Percentiles rank a stretch among this genome's conserved stretches.
These are phyloP conservation scores for Hymenoscyphus salicellus DNA, from an alignment of 2,329 filamentous ascomycete species.

Conservation along the genomic window DNA sequence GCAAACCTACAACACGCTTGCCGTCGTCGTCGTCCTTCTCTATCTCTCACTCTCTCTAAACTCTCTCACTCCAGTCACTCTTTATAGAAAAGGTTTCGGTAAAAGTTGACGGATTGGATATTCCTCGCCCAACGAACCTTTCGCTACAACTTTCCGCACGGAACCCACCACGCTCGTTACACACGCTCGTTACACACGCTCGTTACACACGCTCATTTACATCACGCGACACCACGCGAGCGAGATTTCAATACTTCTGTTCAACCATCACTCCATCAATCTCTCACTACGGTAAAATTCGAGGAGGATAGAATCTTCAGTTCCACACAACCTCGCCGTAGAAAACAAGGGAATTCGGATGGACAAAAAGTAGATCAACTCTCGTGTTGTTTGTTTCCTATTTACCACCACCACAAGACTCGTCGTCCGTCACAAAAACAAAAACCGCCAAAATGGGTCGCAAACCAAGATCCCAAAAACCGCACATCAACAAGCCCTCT, in stretches of 20 bases:
- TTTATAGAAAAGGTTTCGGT: not conserved
- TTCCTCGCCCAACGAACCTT: not conserved
- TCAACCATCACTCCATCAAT: not conserved
- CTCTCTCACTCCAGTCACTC: not conserved
- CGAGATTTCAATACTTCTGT: not conserved
- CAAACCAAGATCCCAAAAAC: slow-evolving; percentile 22
- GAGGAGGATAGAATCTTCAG: not conserved
- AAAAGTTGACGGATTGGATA: slow-evolving; percentile 1
- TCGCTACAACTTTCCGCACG: not conserved
- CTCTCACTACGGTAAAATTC: not conserved
- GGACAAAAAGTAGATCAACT: not conserved
- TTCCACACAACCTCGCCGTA: not conserved
- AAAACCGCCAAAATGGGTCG: slow-evolving; percentile 20
- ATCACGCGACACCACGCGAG: not conserved
- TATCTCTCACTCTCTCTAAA: not conserved
- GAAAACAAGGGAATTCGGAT: not conserved
- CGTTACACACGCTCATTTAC: not conserved
- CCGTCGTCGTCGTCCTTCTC: not conserved
- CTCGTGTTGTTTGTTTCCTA: not conserved
- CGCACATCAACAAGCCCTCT: slow-evolving; percentile 29
- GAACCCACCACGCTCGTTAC: not conserved
- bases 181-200: not conserved
- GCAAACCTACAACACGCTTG: not conserved
- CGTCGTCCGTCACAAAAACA: not conserved
- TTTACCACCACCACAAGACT: slow-evolving; percentile 3